A percentile compares a stretch with the other conserved stretches of the same genome.
Evolutionary conservation across 75 land plant genomes (phyloP).

Genomic region (Adiantum capillusveneris): DNA sequence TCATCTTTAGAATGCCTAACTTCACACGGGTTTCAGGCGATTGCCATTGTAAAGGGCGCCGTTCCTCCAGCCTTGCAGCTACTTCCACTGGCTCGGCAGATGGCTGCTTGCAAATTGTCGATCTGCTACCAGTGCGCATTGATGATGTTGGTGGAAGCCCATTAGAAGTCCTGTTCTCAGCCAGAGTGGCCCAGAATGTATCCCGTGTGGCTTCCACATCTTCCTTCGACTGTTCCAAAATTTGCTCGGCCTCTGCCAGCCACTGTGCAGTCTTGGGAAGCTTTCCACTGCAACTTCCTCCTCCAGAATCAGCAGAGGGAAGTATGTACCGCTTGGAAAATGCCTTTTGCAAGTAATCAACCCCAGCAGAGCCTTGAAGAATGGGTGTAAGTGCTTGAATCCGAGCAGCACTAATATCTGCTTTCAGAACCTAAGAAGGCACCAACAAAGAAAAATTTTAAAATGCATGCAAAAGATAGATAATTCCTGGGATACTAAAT

Average conservation of each 20-base stretch:
- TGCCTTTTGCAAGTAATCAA: conserved; percentile 65
- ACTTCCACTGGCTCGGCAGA: neutral
- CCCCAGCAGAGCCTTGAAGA: conserved; percentile 61
- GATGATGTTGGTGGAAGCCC: conserved; percentile 40
- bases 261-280: conserved; percentile 55
- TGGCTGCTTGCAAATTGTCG: neutral
- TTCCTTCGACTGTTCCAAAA: conserved; percentile 44
- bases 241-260: conserved; percentile 29
- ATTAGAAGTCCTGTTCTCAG: conserved; percentile 3
- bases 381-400: conserved; percentile 62
- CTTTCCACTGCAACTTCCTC: conserved; percentile 9
- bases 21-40: conserved; percentile 44
- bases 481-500: too few relatives aligned
- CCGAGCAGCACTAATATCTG: conserved; percentile 67
- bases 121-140: conserved; percentile 60
- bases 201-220: conserved; percentile 43
- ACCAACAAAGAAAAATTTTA: too few relatives aligned
- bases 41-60: conserved; percentile 44
- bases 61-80: conserved; percentile 14
- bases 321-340: conserved; percentile 64
- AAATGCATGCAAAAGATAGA: too few relatives aligned
- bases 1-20: conserved; percentile 69
- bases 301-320: conserved; percentile 9
- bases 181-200: conserved; percentile 1
- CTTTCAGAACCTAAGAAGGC: conserved; percentile 51